These are phyloP conservation scores for Pseudocercospora musae DNA, from an alignment of 2,329 filamentous ascomycete species.

Conservation along the genomic window DNA sequence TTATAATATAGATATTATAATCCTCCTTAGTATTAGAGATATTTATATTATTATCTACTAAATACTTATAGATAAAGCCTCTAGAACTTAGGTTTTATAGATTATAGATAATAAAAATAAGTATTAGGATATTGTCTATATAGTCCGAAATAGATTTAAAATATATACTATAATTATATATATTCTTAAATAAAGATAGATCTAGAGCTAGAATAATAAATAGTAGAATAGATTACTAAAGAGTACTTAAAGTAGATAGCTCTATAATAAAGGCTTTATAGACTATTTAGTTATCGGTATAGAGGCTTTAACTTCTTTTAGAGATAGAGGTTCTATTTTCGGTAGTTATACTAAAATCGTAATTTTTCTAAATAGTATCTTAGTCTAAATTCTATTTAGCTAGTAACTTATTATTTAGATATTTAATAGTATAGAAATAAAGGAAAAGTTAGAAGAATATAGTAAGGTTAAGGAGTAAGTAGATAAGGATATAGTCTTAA, in stretches of 20 bases:
- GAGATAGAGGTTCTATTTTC: slow-evolving; percentile 9
- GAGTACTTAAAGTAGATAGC: slow-evolving; percentile 8
- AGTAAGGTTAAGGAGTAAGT: slow-evolving; percentile 21
- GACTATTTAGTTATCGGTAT: slow-evolving; percentile 8
- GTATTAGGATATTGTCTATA: background rate
- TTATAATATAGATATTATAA: slow-evolving; percentile 13
- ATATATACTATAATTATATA: slow-evolving; percentile 10
- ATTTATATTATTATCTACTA: too few species aligned
- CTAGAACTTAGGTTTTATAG: background rate
- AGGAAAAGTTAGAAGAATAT: slow-evolving; percentile 11
- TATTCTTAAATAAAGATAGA: background rate
- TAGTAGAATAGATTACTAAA: slow-evolving; percentile 13
- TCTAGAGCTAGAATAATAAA: slow-evolving; percentile 11
- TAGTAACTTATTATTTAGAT: slow-evolving; percentile 15
- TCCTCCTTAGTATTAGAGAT: too few species aligned
- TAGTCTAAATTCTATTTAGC: slow-evolving; percentile 6
- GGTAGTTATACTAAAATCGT: slow-evolving; percentile 14
- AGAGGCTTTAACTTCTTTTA: slow-evolving; percentile 10
- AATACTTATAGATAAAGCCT: slow-evolving; percentile 1
- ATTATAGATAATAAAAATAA: slow-evolving; percentile 13
- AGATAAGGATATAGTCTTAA: slow-evolving; percentile 8
- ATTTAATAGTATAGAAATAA: slow-evolving; percentile 15
- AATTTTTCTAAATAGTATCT: slow-evolving; percentile 11
- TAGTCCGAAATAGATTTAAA: slow-evolving; percentile 3
- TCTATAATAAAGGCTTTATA: slow-evolving; percentile 14